Base-by-base conservation (phyloP, 371 early-diverging fungal species). In the Capillidium rhysosporum region DNA sequence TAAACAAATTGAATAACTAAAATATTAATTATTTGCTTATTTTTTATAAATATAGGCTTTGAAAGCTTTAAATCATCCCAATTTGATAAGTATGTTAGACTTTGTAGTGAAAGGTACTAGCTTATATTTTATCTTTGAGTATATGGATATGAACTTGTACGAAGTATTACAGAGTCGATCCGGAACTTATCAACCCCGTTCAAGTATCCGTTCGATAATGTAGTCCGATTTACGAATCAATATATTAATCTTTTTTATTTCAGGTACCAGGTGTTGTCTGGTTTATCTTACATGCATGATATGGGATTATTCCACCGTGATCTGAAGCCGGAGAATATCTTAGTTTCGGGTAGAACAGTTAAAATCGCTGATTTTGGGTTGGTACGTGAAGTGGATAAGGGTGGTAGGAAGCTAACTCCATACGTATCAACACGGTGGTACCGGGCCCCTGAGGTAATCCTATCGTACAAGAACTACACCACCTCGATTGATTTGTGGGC, bases 401-500 rank as follows among this genome's bases (percentile, higher is more conserved):
- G 70, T 31, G 80, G 86, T 8, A 91, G 93, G 24, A 52, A 72
- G 71, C 73, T 70, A 57, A 92, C 94, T 12, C 84, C 86, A 55
- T 93, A 95, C 69, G 90, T 93, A 49, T 84, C 86, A 69, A 95
- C 96, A 7, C 71, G 96, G 58, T 95, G 96, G 96, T 98, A 99
- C 66, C 81, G 99, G 28, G 90, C 98, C 5, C 99, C 99, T 25
- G 99, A 99, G 69, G 82, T 98, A 2, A 63, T 98, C 16, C 69
- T 95, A 30, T 79, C 86, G 24, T 78, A 80, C 8, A 75, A 82
- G 0, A 65, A 66, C 29, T 99, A 99, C 59, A 78, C 86, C 10
- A 85, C 78, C 29, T 92, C 96, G 5, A 87, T 99, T 28, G 99
- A 99, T 65, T 70, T 99, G 20, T 99, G 99, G 99, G 96, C 96